Base-by-base conservation (phyloP, 257 asterid species). In the Nicotiana sylvestris region DNA sequence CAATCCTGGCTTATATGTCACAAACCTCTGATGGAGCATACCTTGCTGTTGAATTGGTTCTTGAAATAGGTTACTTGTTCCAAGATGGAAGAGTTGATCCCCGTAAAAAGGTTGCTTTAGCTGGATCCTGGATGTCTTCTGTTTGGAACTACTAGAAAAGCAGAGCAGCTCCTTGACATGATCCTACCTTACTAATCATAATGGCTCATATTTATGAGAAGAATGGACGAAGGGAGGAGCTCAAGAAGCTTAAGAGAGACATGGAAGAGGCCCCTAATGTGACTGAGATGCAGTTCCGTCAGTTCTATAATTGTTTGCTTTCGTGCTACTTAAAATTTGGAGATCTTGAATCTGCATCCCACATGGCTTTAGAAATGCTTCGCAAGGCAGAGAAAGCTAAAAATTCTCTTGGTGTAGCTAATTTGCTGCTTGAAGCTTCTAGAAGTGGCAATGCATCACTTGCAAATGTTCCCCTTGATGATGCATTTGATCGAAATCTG, bases 161-260 rank as follows among this genome's bases (percentile, higher is more conserved):
- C 98, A 32, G 99, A 96, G 91, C 97, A 92, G 84, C 97, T 96
- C 51, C 95, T 93, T 67, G 99, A 94, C 66, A 94, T 96, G 98
- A 90, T 96, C 88, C 93, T 15, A 90, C 90, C 17, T 83, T 90
- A 56, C 86, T 89, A 74, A 91, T 94, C 80, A 83, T 93, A 81
- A 93, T 91, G 98, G 96, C 95, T 80, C 95, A 91, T 87, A 89
- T 96, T 79, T 93, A 91, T 81, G 98, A 93, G 85, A 88, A 91
- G 86, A 96, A 94, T 85, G 97, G 98, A 13, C 90, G 98, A 58
- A 90, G 90, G 88, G 93, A 90, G 33, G 99, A 93, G 83, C 91
- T 96, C 49, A 94, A 80, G 87, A 96, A 89, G 91, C 97, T 96
- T 78, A 88, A 89, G 86, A 91, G 98, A 81, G 95, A 91, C 87